phyloP scores from a whole-genome alignment of 345 rosid genomes.

The Camelina laxa region DNA sequence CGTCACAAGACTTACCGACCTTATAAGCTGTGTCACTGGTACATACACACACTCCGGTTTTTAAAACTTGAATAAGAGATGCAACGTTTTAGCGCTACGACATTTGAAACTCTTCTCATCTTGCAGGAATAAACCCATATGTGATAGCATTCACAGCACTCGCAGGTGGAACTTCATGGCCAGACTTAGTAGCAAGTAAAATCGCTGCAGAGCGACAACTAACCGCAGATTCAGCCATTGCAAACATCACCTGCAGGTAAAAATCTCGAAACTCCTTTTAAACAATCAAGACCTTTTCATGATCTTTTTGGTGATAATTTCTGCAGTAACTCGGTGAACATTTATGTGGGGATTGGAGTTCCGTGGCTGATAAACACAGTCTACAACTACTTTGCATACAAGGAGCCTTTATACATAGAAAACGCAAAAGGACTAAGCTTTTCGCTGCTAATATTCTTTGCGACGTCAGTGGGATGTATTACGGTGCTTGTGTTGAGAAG shows the following conservation, averaged over 20 bases:
- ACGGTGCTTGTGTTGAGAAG: slow-evolving; percentile 77
- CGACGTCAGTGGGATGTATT: slow-evolving; percentile 78
- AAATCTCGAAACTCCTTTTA: slow-evolving; percentile 9
- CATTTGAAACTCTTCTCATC: slow-evolving; percentile 2
- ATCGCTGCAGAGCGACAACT: slow-evolving; percentile 93
- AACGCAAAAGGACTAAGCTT: slow-evolving; percentile 80
- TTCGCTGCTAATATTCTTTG: slow-evolving; percentile 80
- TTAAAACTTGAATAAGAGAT: slow-evolving; percentile 7
- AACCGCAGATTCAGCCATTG: slow-evolving; percentile 96
- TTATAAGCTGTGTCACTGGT: slow-evolving; percentile 97
- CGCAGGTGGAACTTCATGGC: slow-evolving; percentile 98
- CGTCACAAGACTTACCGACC: slow-evolving; percentile 74
- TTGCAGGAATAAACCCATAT: slow-evolving; percentile 83
- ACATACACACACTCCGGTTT: slow-evolving; percentile 26
- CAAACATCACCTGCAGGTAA: slow-evolving; percentile 97
- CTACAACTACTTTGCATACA: slow-evolving; percentile 73
- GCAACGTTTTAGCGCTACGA: slow-evolving; percentile 12
- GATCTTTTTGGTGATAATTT: background rate
- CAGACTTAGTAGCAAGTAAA: slow-evolving; percentile 95
- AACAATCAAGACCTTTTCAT: slow-evolving; percentile 4
- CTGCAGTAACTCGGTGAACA: slow-evolving; percentile 90
- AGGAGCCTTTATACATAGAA: slow-evolving; percentile 67
- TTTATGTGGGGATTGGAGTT: slow-evolving; percentile 86
- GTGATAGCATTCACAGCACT: slow-evolving; percentile 94
- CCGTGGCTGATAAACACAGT: slow-evolving; percentile 93